Conservation (phyloP, 106 monocot species). For the Chionographis japonica region DNA sequence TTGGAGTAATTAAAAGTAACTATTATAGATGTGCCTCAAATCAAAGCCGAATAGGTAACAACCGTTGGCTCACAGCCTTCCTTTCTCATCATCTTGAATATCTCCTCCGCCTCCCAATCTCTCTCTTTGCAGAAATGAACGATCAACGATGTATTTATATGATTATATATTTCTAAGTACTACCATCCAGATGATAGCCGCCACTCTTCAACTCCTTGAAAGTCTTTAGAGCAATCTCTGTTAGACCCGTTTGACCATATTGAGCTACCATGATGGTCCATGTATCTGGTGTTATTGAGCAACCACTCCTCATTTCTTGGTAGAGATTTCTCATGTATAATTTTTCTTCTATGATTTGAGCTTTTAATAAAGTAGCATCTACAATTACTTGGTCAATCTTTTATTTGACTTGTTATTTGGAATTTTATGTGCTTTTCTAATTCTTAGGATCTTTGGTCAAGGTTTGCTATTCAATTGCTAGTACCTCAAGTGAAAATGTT, state of each 20-base stretch:
- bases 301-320: slow-evolving; percentile 54
- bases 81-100: slow-evolving; percentile 59
- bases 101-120: slow-evolving; percentile 44
- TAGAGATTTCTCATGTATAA: slow-evolving; percentile 75
- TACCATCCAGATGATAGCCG: slow-evolving; percentile 39
- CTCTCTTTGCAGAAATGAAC: slow-evolving; percentile 69
- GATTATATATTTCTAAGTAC: slow-evolving; percentile 72
- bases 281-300: slow-evolving; percentile 47
- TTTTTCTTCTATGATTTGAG: too few species aligned
- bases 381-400: too few species aligned
- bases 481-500: too few species aligned
- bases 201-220: slow-evolving; percentile 71
- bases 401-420: too few species aligned
- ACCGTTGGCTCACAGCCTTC: slow-evolving; percentile 57
- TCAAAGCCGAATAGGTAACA: slow-evolving; percentile 80
- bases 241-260: slow-evolving; percentile 81
- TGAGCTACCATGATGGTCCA: slow-evolving; percentile 93
- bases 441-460: too few species aligned
- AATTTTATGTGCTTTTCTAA: too few species aligned
- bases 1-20: too few species aligned
- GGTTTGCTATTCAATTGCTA: too few species aligned
- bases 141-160: slow-evolving; percentile 79
- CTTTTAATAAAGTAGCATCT: too few species aligned
- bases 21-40: too few species aligned
- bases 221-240: slow-evolving; percentile 65